These are phyloP conservation scores for Yarrowia deformans DNA, from an alignment of 805 yeast species.

Conservation along the genomic window DNA sequence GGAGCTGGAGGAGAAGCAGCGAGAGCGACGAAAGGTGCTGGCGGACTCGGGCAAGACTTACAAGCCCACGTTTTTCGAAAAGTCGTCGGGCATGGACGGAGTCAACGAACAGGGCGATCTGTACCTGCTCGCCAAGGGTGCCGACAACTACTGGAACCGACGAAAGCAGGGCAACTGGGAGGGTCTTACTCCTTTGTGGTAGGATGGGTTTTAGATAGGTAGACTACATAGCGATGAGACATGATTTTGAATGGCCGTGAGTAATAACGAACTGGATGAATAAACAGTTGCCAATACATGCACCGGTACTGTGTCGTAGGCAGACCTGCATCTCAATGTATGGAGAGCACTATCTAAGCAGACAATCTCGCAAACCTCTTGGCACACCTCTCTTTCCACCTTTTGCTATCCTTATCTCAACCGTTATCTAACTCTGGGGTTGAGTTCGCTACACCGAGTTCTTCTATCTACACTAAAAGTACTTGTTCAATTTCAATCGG, in stretches of 20 bases:
- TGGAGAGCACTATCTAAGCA: not conserved
- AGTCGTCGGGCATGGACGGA: slow-evolving; percentile 51
- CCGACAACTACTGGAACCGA: slow-evolving; percentile 74
- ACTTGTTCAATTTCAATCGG: not conserved
- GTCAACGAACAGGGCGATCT: slow-evolving; percentile 50
- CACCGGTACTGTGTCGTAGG: no score
- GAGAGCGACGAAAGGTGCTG: slow-evolving; percentile 70
- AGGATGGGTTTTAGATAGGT: not conserved
- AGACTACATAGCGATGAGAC: slow-evolving; percentile 2
- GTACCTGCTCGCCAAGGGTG: slow-evolving; percentile 67
- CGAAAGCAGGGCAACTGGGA: slow-evolving; percentile 57
- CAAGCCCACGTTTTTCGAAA: slow-evolving; percentile 69
- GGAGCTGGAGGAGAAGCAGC: slow-evolving; percentile 77
- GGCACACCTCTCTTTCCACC: not conserved
- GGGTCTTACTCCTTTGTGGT: slow-evolving; percentile 42
- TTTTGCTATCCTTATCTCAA: slow-evolving; percentile 1
- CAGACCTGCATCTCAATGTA: not conserved
- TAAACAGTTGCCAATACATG: no score
- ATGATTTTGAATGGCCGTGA: not conserved
- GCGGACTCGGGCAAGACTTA: slow-evolving; percentile 58
- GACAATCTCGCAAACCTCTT: not conserved
- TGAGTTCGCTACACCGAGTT: no score
- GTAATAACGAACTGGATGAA: no score
- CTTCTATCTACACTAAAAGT: not conserved
- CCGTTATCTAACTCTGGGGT: not conserved